phyloP scores from a whole-genome alignment of 306 rosid species.

The Begonia masoniana region DNA sequence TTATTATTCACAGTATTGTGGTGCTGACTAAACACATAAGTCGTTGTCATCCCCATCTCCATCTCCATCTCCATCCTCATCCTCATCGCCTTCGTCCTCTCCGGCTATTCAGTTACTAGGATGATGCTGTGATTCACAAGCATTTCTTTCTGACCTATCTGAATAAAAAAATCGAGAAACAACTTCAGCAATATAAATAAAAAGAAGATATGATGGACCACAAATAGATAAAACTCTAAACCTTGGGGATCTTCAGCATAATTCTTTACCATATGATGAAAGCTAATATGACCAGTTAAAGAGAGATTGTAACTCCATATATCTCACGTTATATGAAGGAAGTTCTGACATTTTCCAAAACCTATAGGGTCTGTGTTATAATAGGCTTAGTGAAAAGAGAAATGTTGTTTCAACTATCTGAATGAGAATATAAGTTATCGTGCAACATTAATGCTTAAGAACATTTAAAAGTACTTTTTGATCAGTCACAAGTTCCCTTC shows the following conservation, averaged over 20 bases:
- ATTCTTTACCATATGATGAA: constrained; percentile 26
- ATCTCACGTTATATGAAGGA: background rate
- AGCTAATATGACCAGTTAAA: constrained; percentile 29
- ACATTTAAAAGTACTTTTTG: too few species aligned
- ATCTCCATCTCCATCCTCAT: constrained; percentile 18
- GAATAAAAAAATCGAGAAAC: constrained; percentile 16
- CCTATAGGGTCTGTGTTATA: too few species aligned
- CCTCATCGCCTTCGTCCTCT: constrained; percentile 52
- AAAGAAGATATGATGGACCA: constrained; percentile 4
- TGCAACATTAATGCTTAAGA: too few species aligned
- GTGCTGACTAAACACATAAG: constrained; percentile 59
- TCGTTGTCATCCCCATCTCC: constrained; percentile 44
- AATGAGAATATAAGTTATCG: too few species aligned
- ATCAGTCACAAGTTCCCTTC: too few species aligned
- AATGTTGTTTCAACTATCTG: too few species aligned
- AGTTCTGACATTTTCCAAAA: background rate
- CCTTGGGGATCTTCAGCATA: constrained; percentile 42
- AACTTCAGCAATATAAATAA: too few species aligned
- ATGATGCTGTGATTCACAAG: constrained; percentile 58
- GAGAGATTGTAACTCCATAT: background rate
- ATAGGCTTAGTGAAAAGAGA: too few species aligned
- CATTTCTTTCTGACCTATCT: constrained; percentile 29
- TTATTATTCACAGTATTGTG: constrained; percentile 65
- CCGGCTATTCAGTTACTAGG: constrained; percentile 74
- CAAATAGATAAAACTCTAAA: constrained; percentile 19